A percentile compares a stretch with the other conserved stretches of the same genome.
These are phyloP conservation scores for Cardamine resedifolia DNA, from an alignment of 345 rosid species.

Conservation along the genomic window DNA sequence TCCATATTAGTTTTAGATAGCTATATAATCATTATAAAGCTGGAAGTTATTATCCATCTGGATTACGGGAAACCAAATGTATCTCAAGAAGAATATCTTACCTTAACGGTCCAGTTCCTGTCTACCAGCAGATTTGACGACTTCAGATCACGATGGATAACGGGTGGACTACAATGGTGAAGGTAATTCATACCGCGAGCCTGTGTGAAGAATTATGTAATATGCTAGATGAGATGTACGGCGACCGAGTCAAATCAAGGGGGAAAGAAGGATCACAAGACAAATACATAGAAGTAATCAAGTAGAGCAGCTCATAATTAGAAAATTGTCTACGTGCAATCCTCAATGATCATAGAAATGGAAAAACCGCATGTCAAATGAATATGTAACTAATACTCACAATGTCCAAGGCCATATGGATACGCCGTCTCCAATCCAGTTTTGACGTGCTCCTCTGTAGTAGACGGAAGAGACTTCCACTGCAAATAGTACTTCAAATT, in stretches of 20 bases:
- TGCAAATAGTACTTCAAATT: slow-evolving; percentile 36
- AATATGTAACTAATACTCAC: slow-evolving; percentile 49
- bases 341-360: neutral
- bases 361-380: neutral
- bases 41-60: slow-evolving; percentile 10
- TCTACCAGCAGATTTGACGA: slow-evolving; percentile 96
- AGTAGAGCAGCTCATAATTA: slow-evolving; percentile 2
- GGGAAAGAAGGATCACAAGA: slow-evolving; percentile 19
- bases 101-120: slow-evolving; percentile 95
- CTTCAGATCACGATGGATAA: slow-evolving; percentile 98
- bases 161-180: slow-evolving; percentile 86
- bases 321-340: slow-evolving; percentile 5
- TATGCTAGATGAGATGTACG: slow-evolving; percentile 24
- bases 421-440: slow-evolving; percentile 88
- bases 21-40: neutral
- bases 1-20: neutral
- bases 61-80: neutral
- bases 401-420: slow-evolving; percentile 83
- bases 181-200: slow-evolving; percentile 98
- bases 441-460: slow-evolving; percentile 75
- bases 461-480: slow-evolving; percentile 93
- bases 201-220: slow-evolving; percentile 46
- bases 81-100: slow-evolving; percentile 33
- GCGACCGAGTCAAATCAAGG: neutral
- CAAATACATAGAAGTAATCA: slow-evolving; percentile 12